These are phyloP conservation scores for Pythium utonaiense DNA, from an alignment of 352 stramenopile species.

Conservation along the genomic window DNA sequence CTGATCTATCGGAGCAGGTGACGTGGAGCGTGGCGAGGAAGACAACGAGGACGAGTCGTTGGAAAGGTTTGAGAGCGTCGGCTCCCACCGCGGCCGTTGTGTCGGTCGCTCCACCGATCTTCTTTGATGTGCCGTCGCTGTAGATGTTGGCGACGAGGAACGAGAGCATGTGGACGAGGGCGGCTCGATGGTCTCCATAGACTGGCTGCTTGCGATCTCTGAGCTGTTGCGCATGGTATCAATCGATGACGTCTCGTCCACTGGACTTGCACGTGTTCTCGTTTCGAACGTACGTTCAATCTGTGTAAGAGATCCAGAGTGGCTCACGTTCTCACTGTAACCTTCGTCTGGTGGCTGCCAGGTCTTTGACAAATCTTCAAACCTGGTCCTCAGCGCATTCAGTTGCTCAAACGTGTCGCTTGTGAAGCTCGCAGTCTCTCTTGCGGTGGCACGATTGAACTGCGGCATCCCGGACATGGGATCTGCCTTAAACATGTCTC, in stretches of 20 bases:
- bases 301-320: not conserved
- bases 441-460: conserved; percentile 20
- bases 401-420: conserved; percentile 46
- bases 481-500: conserved; percentile 57
- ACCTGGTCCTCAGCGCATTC: conserved; percentile 32
- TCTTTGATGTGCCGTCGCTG: not conserved
- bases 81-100: conserved; percentile 16
- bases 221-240: not conserved
- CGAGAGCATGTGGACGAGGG: not conserved
- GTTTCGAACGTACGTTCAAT: not conserved
- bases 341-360: not conserved
- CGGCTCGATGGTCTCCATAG: not conserved
- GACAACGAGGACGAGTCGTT: conserved; percentile 8
- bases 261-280: not conserved
- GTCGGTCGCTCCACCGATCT: not conserved
- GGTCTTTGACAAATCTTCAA: conserved; percentile 33
- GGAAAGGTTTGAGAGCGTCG: conserved; percentile 18
- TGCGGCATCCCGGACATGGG: conserved; percentile 33
- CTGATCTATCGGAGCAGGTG: not conserved
- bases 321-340: no score
- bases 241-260: not conserved
- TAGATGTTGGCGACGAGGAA: not conserved
- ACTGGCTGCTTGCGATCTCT: not conserved
- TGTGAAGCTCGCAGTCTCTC: conserved; percentile 34
- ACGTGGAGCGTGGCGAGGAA: conserved; percentile 2